Evolutionary conservation across 345 rosid species (phyloP), one percentile per base, ranked within the genome.

Genomic region (Stellera chamaejasme): DNA sequence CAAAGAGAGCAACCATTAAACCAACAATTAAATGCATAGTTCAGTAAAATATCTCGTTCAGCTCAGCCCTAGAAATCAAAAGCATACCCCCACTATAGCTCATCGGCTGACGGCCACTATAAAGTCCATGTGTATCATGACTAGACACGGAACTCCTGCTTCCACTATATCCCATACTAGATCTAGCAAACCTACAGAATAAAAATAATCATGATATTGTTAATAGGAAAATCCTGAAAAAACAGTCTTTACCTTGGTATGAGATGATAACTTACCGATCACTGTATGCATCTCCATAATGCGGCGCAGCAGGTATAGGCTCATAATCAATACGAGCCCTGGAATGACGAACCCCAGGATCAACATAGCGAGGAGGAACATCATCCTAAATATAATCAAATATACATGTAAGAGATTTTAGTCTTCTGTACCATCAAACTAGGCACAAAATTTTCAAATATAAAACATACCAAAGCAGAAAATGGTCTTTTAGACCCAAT

Each of bases 261-360:
- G 16, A 14, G 14, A 43, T 15, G 53, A 62, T 27, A 58, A 59
- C 76, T 48, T 60, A 93, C 99, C 96, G 81, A 68, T 93, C 97
- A 53, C 81, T 77, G 60, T 84, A 93, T 46, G 88, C 74, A 62
- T 93, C 99, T 9, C 67, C 84, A 58, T 89, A 93, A 15, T 79
- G 90, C 69, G 95, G 78, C 54, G 89, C 70, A 67, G 77, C 67
- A 10, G 79, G 65, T 58, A 74, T 69, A 52, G 77, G 69, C 48
- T 93, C 96, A 71, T 89, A 89, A 70, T 93, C 99, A 66, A 93
- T 53, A 52, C 96, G 91, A 44, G 99, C 77, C 74, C 99, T 93
- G 2, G 96, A 80, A 67, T 80, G 96, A 47, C 96, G 91, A 54
- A 76, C 63, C 56, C 77, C 72, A 0, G 68, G 65, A 41, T 87